Evolutionary conservation across 495 filamentous ascomycete species (phyloP).

Genomic region (Tuber borchii): DNA sequence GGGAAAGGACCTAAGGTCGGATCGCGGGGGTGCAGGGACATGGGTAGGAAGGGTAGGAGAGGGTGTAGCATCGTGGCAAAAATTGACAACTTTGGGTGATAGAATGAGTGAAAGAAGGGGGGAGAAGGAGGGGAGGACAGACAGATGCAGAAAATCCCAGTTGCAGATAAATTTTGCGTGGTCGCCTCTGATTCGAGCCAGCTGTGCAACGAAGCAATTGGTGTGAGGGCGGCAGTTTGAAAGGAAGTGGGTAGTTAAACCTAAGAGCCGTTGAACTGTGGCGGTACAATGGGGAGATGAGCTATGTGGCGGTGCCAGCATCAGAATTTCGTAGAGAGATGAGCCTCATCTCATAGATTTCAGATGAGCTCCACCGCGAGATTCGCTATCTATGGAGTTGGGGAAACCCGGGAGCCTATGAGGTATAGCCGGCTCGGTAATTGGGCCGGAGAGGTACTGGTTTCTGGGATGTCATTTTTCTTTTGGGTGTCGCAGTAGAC

Average conservation of each 20-base stretch:
- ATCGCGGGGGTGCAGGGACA: slow-evolving; percentile 1
- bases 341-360: neutral
- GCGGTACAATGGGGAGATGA: neutral
- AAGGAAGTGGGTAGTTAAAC: neutral
- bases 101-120: slow-evolving; percentile 6
- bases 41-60: neutral
- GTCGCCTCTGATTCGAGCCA: slow-evolving; percentile 40
- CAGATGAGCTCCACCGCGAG: neutral
- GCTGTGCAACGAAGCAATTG: neutral
- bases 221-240: neutral
- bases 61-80: neutral
- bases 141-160: slow-evolving; percentile 7
- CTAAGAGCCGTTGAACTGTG: neutral
- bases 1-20: neutral
- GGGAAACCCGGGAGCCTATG: neutral
- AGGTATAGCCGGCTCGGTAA: neutral
- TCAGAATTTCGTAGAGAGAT: neutral
- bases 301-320: neutral
- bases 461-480: neutral
- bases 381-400: neutral
- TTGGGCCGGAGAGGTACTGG: neutral
- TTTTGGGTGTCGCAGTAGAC: neutral
- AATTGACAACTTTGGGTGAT: neutral
- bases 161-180: slow-evolving; percentile 31
- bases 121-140: slow-evolving; percentile 1